Conservation (phyloP, 73 alveolate species). For the Paramecium octaurelia region DNA sequence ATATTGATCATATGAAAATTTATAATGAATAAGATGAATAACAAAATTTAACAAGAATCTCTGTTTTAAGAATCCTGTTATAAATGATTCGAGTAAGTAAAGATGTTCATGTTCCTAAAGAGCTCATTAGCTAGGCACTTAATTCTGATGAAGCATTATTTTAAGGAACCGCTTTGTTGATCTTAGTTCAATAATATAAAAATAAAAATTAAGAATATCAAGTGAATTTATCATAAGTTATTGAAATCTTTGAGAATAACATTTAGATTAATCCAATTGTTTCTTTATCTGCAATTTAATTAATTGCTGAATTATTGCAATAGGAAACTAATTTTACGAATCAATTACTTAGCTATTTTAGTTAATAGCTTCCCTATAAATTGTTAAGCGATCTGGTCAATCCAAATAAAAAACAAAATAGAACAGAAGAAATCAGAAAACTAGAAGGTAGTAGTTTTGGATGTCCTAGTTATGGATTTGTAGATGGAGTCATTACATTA, state of each 20-base stretch:
- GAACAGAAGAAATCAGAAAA: constrained; percentile 85
- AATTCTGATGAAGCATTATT: constrained; percentile 69
- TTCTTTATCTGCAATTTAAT: constrained; percentile 74
- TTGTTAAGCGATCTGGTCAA: constrained; percentile 51
- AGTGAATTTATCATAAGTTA: constrained; percentile 65
- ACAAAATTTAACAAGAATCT: constrained; percentile 68
- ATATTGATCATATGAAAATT: constrained; percentile 69
- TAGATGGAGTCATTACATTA: constrained; percentile 84
- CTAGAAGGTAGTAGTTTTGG: constrained; percentile 97
- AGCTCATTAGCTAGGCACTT: constrained; percentile 10
- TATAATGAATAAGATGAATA: constrained; percentile 71
- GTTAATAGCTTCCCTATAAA: constrained; percentile 4
- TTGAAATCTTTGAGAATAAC: constrained; percentile 74
- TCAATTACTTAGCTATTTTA: constrained; percentile 49
- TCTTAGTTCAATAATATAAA: constrained; percentile 66
- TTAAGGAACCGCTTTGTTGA: constrained; percentile 65
- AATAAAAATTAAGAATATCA: constrained; percentile 64
- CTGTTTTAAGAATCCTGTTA: constrained; percentile 80
- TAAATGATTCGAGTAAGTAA: constrained; percentile 86
- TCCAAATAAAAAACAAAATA: constrained; percentile 65
- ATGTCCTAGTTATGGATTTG: constrained; percentile 85
- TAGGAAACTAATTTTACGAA: constrained; percentile 63
- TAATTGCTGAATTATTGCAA: constrained; percentile 84
- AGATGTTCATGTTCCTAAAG: constrained; percentile 60
- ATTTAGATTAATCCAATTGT: constrained; percentile 64